phyloP scores from a whole-genome alignment of 2,329 filamentous ascomycete genomes.

The Periconia macrospinosa region DNA sequence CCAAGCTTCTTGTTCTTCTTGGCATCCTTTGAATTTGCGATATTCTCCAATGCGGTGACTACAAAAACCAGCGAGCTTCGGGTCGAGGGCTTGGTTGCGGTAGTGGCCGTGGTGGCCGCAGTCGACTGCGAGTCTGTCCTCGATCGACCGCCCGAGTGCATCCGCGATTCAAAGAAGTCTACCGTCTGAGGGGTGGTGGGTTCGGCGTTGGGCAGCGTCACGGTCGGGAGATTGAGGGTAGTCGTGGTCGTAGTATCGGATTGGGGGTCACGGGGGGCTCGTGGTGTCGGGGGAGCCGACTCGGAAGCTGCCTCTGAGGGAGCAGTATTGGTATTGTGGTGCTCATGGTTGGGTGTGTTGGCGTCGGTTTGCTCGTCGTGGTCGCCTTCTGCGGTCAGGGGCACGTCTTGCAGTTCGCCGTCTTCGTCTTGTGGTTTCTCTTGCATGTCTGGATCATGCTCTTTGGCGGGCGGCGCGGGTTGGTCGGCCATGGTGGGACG shows the following conservation, averaged over 20 bases:
- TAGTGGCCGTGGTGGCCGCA: constrained; percentile 50
- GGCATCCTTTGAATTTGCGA: constrained; percentile 88
- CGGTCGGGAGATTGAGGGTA: constrained; percentile 24
- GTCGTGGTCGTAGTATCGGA: constrained; percentile 20
- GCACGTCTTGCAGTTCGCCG: background rate
- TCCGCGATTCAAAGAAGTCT: constrained; percentile 40
- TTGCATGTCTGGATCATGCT: background rate
- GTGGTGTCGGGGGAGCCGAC: constrained; percentile 14
- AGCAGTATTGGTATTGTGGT: background rate
- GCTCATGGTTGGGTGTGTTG: background rate
- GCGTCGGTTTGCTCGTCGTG: background rate
- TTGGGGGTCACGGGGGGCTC: constrained; percentile 14
- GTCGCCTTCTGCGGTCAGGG: background rate
- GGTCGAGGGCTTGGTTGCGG: constrained; percentile 59
- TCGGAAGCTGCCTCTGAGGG: constrained; percentile 22
- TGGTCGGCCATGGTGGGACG: background rate
- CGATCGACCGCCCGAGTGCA: constrained; percentile 38
- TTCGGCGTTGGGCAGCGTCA: constrained; percentile 24
- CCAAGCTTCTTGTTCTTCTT: constrained; percentile 81
- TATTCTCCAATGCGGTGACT: constrained; percentile 87
- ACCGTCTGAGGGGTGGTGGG: constrained; percentile 34
- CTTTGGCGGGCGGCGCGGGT: background rate
- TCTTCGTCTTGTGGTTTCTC: background rate
- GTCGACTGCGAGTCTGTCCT: constrained; percentile 66
- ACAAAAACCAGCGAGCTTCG: constrained; percentile 97